A percentile compares a stretch with the other conserved stretches of the same genome.
Evolutionary conservation across 768 basidiomycete genomes (phyloP).

Genomic region (Infundibulicybe gibba): DNA sequence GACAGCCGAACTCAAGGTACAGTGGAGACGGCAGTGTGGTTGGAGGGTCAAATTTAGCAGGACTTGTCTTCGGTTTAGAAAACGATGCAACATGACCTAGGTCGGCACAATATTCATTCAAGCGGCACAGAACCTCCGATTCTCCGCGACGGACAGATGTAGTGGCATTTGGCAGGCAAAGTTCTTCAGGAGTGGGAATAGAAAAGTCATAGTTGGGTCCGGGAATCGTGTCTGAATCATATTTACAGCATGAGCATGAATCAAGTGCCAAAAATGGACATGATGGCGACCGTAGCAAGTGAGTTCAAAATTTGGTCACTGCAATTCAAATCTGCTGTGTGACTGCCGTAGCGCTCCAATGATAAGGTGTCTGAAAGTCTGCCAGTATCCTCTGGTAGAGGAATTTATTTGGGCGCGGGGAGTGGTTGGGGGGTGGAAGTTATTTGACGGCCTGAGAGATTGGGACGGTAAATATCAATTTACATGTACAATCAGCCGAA

Average conservation of each 20-base stretch:
- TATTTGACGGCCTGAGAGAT: slow-evolving; percentile 5
- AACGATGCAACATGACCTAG: slow-evolving; percentile 4
- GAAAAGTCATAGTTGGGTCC: slow-evolving; percentile 6
- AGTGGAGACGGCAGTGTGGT: slow-evolving; percentile 7
- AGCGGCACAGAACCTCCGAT: slow-evolving; percentile 5
- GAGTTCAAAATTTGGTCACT: background rate
- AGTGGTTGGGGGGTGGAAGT: slow-evolving; percentile 3
- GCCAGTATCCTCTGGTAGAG: slow-evolving; percentile 5
- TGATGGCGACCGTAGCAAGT: slow-evolving; percentile 4
- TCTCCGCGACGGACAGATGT: slow-evolving; percentile 7
- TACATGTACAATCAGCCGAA: background rate
- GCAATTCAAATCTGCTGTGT: slow-evolving; percentile 1
- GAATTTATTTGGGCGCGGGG: slow-evolving; percentile 2
- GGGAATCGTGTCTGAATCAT: slow-evolving; percentile 1
- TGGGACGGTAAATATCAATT: background rate
- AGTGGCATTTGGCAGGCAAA: slow-evolving; percentile 3
- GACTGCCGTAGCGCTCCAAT: background rate
- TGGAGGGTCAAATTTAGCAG: slow-evolving; percentile 7
- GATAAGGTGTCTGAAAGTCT: background rate
- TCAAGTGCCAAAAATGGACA: background rate
- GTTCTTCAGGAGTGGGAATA: slow-evolving; percentile 3
- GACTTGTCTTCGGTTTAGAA: slow-evolving; percentile 6
- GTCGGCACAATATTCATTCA: slow-evolving; percentile 4
- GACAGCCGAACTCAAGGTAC: slow-evolving; percentile 7
- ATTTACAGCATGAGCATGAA: too few relatives aligned